These are phyloP conservation scores for Liriodendron chinense DNA, from an alignment of 164 flowering plant species.

Conservation along the genomic window DNA sequence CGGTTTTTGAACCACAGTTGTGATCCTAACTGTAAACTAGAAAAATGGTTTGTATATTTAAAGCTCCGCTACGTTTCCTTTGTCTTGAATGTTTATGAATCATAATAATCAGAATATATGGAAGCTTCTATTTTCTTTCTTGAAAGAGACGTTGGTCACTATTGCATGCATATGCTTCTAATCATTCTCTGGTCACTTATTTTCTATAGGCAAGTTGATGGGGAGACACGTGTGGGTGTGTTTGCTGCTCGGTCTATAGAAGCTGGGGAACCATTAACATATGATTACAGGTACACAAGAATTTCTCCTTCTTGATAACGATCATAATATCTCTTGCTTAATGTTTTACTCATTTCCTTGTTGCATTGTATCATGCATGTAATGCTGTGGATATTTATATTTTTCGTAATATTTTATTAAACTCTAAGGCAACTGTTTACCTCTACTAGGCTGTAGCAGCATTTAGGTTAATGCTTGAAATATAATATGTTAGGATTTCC, in stretches of 20 bases:
- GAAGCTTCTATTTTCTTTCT: background rate
- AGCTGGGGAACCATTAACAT: slow-evolving; percentile 79
- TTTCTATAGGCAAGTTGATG: slow-evolving; percentile 78
- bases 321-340: background rate
- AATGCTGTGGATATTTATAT: background rate
- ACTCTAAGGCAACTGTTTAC: background rate
- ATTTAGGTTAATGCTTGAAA: too few relatives aligned
- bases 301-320: background rate
- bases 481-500: too few relatives aligned
- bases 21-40: slow-evolving; percentile 83
- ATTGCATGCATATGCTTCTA: background rate
- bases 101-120: background rate
- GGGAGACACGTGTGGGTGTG: slow-evolving; percentile 88
- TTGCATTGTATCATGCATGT: background rate
- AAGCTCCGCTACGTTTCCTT: background rate
- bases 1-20: slow-evolving; percentile 92
- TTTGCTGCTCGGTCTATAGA: slow-evolving; percentile 73
- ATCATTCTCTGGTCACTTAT: background rate
- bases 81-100: background rate
- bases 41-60: slow-evolving; percentile 67
- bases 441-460: background rate
- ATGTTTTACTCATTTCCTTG: background rate
- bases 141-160: background rate
- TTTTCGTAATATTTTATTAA: too few relatives aligned
- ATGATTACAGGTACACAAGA: slow-evolving; percentile 72